Percentiles rank a stretch among this genome's conserved stretches.
Evolutionary conservation across 177 flowering plant genomes (phyloP).

Genomic region (Tripterygium wilfordii): DNA sequence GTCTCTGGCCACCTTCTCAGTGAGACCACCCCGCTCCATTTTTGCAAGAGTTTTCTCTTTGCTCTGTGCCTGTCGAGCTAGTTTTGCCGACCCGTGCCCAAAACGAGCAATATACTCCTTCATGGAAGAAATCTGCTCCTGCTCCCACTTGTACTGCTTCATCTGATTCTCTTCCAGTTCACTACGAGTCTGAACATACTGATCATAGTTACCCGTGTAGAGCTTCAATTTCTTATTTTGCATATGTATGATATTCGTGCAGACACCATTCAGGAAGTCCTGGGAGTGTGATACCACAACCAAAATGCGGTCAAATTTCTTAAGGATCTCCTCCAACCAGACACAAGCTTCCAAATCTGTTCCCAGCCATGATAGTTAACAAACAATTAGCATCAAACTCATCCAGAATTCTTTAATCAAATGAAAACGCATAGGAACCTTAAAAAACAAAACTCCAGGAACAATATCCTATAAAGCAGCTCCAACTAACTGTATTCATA

Average conservation of each 20-base stretch:
- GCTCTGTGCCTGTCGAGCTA: constrained; percentile 98
- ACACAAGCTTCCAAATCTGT: constrained; percentile 97
- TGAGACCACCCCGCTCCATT: constrained; percentile 96
- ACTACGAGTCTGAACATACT: constrained; percentile 83
- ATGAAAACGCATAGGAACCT: no score
- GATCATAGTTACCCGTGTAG: constrained; percentile 89
- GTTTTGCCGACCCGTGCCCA: constrained; percentile 95
- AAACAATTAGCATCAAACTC: neutral
- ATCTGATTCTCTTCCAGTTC: constrained; percentile 96
- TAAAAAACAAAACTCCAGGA: no score
- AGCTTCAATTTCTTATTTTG: constrained; percentile 72
- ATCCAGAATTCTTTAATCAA: no score
- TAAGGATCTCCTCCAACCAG: constrained; percentile 91
- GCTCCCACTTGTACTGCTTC: constrained; percentile 99
- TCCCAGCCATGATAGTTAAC: neutral
- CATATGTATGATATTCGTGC: constrained; percentile 96
- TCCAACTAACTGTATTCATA: no score
- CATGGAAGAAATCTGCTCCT: constrained; percentile 88
- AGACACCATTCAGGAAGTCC: constrained; percentile 91
- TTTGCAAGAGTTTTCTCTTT: constrained; percentile 96
- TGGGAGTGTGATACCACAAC: constrained; percentile 95
- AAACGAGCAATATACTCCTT: constrained; percentile 97
- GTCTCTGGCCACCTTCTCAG: constrained; percentile 81
- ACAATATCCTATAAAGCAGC: no score
- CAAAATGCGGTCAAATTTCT: constrained; percentile 81